A percentile compares a stretch with the other conserved stretches of the same genome.
phyloP scores from a whole-genome alignment of 306 rosid species.

The Cucurbita moschata region DNA sequence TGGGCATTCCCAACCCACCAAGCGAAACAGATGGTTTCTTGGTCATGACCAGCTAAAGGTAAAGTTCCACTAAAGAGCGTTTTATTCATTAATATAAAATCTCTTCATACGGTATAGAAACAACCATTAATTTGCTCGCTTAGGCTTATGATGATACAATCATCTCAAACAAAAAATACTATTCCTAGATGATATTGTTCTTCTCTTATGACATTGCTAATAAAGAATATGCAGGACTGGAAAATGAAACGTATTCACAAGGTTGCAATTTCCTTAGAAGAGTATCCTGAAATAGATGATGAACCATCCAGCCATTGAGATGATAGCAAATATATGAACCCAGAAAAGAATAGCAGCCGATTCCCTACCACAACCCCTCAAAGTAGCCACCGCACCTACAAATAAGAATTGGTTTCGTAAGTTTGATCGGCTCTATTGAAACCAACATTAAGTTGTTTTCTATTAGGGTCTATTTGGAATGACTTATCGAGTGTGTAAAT shows the following conservation, averaged over 20 bases:
- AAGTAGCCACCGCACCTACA: constrained; percentile 89
- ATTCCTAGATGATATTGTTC: not conserved
- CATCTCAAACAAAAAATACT: not conserved
- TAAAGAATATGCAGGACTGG: not conserved
- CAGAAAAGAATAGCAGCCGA: constrained; percentile 89
- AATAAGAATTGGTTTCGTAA: not conserved
- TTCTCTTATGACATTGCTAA: not conserved
- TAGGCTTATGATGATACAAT: not conserved
- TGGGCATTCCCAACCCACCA: too few relatives aligned
- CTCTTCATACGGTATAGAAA: not conserved
- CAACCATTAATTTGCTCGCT: not conserved
- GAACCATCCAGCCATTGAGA: constrained; percentile 95
- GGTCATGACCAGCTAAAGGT: too few relatives aligned
- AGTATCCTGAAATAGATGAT: constrained; percentile 56
- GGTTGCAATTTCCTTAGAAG: constrained; percentile 24
- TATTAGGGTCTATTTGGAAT: too few relatives aligned
- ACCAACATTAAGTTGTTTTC: too few relatives aligned
- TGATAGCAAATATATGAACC: constrained; percentile 85
- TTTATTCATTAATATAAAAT: not conserved
- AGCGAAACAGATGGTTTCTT: too few relatives aligned
- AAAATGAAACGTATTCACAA: constrained; percentile 5
- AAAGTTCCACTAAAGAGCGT: too few relatives aligned
- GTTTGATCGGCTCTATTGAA: not conserved
- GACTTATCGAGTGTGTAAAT: too few relatives aligned
- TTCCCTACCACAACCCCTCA: constrained; percentile 93